phyloP scores from a whole-genome alignment of 2,329 filamentous ascomycete species.

The Stagonosporopsis tanaceti region DNA sequence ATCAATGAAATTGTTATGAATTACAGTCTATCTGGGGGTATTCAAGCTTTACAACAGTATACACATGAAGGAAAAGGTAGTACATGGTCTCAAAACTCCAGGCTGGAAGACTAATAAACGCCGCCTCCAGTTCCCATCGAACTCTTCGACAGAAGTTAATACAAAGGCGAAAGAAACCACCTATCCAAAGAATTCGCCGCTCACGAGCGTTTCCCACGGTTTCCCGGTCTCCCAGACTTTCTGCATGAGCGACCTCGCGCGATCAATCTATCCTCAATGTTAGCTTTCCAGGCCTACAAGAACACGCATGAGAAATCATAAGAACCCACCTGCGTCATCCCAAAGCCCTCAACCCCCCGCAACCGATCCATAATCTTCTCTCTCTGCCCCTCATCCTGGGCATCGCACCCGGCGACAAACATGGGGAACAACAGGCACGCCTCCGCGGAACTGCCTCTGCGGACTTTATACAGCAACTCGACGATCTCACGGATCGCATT shows the following conservation, averaged over 20 bases:
- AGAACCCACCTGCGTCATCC: slow-evolving; percentile 74
- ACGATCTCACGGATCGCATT: slow-evolving; percentile 70
- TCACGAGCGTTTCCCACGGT: slow-evolving; percentile 73
- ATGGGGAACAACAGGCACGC: slow-evolving; percentile 80
- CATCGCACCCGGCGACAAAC: slow-evolving; percentile 83
- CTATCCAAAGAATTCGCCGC: slow-evolving; percentile 71
- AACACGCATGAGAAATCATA: not conserved
- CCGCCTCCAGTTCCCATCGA: not conserved
- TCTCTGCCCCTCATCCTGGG: slow-evolving; percentile 63
- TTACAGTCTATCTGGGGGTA: slow-evolving; percentile 14
- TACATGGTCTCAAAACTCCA: not conserved
- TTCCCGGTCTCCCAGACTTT: slow-evolving; percentile 72
- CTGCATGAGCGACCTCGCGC: slow-evolving; percentile 71
- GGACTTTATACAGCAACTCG: slow-evolving; percentile 67
- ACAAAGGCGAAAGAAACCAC: not conserved
- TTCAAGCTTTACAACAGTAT: not conserved
- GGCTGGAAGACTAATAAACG: not conserved
- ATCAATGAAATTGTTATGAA: not conserved
- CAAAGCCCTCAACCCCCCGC: slow-evolving; percentile 72
- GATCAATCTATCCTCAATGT: slow-evolving; percentile 57
- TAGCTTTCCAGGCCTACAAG: not conserved
- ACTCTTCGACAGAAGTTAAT: not conserved
- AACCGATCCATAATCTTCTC: slow-evolving; percentile 71
- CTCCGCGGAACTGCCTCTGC: slow-evolving; percentile 74
- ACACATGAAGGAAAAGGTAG: not conserved